phyloP scores from a whole-genome alignment of 352 stramenopile genomes.

The Chrysophaeum taylorii region DNA sequence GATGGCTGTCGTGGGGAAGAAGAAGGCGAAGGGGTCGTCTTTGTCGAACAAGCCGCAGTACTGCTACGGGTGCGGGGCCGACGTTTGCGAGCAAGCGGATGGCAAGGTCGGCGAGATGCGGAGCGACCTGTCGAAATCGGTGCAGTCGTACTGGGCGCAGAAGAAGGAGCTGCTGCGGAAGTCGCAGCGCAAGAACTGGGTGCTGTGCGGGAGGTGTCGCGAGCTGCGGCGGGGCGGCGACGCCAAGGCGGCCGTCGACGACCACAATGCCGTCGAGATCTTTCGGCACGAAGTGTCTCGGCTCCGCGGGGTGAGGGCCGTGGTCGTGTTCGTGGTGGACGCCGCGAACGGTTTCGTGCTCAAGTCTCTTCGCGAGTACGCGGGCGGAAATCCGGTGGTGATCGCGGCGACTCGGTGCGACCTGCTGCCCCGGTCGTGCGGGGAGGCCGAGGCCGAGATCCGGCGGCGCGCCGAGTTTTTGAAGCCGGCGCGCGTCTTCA shows the following conservation, averaged over 20 bases:
- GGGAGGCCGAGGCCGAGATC: neutral
- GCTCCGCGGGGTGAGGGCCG: neutral
- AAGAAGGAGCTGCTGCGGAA: neutral
- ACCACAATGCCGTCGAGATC: neutral
- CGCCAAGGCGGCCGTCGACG: neutral
- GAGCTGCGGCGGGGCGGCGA: neutral
- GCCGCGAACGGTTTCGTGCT: neutral
- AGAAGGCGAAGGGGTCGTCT: neutral
- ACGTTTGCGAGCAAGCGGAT: neutral
- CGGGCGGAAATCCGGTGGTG: neutral
- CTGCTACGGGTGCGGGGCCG: neutral
- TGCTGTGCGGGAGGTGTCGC: neutral
- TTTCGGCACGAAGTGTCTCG: neutral
- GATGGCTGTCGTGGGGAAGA: too few relatives aligned
- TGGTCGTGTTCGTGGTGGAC: neutral
- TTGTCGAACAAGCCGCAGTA: too few relatives aligned
- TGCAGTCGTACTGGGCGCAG: neutral
- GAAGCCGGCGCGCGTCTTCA: neutral
- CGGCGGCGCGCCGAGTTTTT: neutral
- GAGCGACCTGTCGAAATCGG: neutral
- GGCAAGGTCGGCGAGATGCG: neutral
- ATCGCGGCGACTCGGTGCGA: neutral
- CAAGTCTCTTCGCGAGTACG: neutral
- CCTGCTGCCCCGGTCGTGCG: neutral
- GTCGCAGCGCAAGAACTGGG: conserved; percentile 8